Evolutionary conservation across 306 rosid species (phyloP).

Genomic region (Cicer arietinum): DNA sequence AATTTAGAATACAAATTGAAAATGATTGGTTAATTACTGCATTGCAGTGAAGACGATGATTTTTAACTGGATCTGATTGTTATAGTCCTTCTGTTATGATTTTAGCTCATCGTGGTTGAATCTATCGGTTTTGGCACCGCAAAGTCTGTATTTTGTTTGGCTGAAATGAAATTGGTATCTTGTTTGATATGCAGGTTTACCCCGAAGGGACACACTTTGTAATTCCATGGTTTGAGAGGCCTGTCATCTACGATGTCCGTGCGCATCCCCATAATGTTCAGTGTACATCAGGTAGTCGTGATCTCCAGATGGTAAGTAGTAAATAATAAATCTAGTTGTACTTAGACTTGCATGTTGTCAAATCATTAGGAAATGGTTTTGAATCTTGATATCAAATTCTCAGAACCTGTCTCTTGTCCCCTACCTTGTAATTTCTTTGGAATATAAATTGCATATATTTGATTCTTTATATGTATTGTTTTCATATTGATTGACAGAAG

Average conservation of each 20-base stretch:
- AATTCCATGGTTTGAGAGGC: constrained; percentile 91
- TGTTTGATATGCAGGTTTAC: constrained; percentile 69
- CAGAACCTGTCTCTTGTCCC: background rate
- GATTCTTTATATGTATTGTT: background rate
- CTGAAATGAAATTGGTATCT: background rate
- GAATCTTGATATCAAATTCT: background rate
- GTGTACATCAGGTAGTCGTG: constrained; percentile 84
- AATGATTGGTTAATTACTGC: background rate
- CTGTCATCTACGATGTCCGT: constrained; percentile 86
- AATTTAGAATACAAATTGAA: background rate
- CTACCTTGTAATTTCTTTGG: background rate
- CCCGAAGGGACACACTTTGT: constrained; percentile 89
- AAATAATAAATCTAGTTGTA: background rate
- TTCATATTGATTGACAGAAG: background rate
- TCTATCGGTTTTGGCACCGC: background rate
- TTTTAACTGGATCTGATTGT: background rate
- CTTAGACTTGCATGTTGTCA: background rate
- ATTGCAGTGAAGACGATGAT: background rate
- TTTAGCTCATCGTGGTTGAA: background rate
- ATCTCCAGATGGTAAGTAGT: constrained; percentile 74
- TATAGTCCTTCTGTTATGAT: background rate
- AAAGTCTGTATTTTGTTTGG: background rate
- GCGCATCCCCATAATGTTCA: constrained; percentile 72
- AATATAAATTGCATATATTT: constrained; percentile 4
- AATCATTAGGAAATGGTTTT: background rate